Evolutionary conservation across 805 yeast genomes (phyloP), one percentile per base, ranked within the genome.

Genomic region (Nakazawaea molendinolei): DNA sequence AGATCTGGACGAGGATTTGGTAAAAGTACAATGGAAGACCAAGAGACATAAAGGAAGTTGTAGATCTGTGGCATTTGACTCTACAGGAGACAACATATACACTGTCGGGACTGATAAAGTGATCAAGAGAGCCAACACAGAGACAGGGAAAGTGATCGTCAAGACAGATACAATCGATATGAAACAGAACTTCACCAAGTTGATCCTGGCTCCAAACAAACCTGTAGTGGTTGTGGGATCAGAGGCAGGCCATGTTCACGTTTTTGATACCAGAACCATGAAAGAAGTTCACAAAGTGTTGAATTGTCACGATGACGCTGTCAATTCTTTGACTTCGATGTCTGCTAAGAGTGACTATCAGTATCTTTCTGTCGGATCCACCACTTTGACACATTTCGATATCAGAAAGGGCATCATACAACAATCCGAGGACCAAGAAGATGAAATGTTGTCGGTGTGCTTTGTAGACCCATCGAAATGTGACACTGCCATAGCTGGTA

Each of bases 21-120:
- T 66, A 4, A 52, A 58, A 4, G 49, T 69, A 19, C 38, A 57
- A 1, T 90, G 98, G 98, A 74, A 80, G 38, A 89, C 97, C 0
- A 84, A 75, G 49, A 71, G 97, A 52, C 97, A 90, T 53, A 87
- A 86, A 55, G 89, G 86, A 1, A 80, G 95, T 44, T 86, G 95
- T 42, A 63, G 98, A 28, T 74, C 82, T 4, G 61, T 85, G 2
- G 61, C 74, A 6, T 79, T 86, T 54, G 84, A 78, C 41, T 73
- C 76, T 24, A 63, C 70, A 1, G 86, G 86, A 3, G 68, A 69
- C 21, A 56, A 57, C 38, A 36, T 87, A 0, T 84, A 65, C 49
- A 69, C 95, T 0, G 75, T 78, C 14, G 97, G 97, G 1, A 71
- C 83, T 0, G 98, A 90, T 44, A 73, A 74, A 31, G 73, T 84